phyloP scores from a whole-genome alignment of 129 eudicot genomes.

The Flaveria linearis region DNA sequence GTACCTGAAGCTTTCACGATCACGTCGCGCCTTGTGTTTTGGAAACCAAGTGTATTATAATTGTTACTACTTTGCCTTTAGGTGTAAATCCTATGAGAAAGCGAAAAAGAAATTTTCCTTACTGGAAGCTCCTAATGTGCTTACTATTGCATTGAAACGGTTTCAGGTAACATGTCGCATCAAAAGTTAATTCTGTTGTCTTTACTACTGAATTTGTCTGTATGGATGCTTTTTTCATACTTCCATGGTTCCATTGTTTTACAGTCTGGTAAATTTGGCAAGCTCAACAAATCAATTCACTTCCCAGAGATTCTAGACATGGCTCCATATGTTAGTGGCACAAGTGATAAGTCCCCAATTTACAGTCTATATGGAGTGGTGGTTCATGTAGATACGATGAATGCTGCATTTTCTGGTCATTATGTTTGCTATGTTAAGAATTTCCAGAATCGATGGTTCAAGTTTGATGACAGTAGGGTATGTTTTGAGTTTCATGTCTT shows the following conservation, averaged over 20 bases:
- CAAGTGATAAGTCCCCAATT: conserved; percentile 69
- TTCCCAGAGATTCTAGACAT: conserved; percentile 85
- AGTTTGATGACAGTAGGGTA: conserved; percentile 78
- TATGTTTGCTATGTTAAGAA: conserved; percentile 80
- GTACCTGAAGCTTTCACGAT: too few species aligned
- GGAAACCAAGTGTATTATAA: neutral
- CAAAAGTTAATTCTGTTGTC: neutral
- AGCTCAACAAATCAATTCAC: conserved; percentile 66
- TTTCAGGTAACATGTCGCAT: conserved; percentile 59
- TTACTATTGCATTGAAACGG: conserved; percentile 83
- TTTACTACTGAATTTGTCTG: neutral
- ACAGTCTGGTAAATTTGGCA: conserved; percentile 83
- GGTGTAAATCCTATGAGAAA: conserved; percentile 90
- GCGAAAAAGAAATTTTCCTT: conserved; percentile 76
- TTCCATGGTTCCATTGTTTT: conserved; percentile 18
- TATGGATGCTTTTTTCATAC: conserved; percentile 9
- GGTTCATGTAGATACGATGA: conserved; percentile 79
- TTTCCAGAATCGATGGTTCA: conserved; percentile 74
- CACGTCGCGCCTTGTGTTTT: too few species aligned
- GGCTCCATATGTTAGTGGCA: conserved; percentile 77
- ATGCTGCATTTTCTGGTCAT: conserved; percentile 86
- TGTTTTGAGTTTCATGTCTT: conserved; percentile 16
- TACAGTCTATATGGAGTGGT: conserved; percentile 91
- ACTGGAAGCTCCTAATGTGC: conserved; percentile 87
- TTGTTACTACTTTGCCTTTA: conserved; percentile 24